phyloP scores from a whole-genome alignment of 176 grass and related monocot genomes.

The Urochloa ruziziensis region DNA sequence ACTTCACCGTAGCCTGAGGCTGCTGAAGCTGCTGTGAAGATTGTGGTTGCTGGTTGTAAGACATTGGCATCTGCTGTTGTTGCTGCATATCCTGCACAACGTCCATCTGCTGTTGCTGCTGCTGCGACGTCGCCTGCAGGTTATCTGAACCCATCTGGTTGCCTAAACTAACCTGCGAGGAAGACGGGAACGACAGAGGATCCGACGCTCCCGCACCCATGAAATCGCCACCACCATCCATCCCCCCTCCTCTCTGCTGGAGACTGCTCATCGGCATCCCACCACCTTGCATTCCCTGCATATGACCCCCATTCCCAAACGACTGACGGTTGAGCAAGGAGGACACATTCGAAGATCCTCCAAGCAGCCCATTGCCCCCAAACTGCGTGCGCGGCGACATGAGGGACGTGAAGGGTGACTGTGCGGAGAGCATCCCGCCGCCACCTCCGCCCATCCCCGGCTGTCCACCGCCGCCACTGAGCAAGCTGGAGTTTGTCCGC shows the following conservation, averaged over 20 bases:
- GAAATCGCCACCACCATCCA: slow-evolving; percentile 47
- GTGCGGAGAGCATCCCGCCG: slow-evolving; percentile 41
- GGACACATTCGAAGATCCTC: slow-evolving; percentile 62
- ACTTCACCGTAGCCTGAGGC: slow-evolving; percentile 61
- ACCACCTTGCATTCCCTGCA: slow-evolving; percentile 42
- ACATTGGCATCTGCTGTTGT: slow-evolving; percentile 54
- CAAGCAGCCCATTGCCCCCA: slow-evolving; percentile 63
- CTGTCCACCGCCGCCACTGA: slow-evolving; percentile 40
- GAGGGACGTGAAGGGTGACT: slow-evolving; percentile 76
- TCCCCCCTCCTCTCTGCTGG: slow-evolving; percentile 50
- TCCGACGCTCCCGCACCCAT: slow-evolving; percentile 37
- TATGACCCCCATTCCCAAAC: slow-evolving; percentile 43
- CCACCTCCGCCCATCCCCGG: slow-evolving; percentile 42
- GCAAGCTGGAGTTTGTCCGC: slow-evolving; percentile 67
- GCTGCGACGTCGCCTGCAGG: slow-evolving; percentile 43
- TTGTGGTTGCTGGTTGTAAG: slow-evolving; percentile 70
- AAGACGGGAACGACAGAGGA: slow-evolving; percentile 60
- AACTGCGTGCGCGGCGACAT: slow-evolving; percentile 75
- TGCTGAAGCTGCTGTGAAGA: slow-evolving; percentile 42
- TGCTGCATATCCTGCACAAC: slow-evolving; percentile 50
- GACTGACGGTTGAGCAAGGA: slow-evolving; percentile 67
- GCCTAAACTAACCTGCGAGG: slow-evolving; percentile 46
- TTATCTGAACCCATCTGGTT: slow-evolving; percentile 54
- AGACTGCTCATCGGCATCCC: slow-evolving; percentile 38
- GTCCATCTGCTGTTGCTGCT: slow-evolving; percentile 44